Base-by-base conservation (phyloP, 164 flowering plant genomes). In the Euptelea pleiosperma region DNA sequence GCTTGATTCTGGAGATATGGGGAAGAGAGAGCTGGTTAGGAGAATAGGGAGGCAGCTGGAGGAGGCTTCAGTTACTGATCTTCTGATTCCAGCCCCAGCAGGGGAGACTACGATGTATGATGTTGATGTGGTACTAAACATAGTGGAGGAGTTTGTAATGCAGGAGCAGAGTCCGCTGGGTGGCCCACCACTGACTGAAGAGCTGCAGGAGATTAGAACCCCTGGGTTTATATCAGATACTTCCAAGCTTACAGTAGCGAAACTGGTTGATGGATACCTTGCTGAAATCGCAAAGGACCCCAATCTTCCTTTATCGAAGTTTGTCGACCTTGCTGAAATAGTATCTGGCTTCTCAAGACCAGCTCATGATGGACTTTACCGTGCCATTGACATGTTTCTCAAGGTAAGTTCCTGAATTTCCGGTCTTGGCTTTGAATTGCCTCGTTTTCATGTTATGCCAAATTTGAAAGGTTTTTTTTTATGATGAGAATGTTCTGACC, bases 381-480 rank as follows among this genome's bases (percentile, higher is more conserved):
- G 86, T 25, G 97, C 97, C 52, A 81, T 93, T 48, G 99, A 93
- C 77, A 86, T 70, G 70, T 90, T 73, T 66, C 84, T 93, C 46
- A 88, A 88, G 89, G 99, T 90, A 70, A 72, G 60, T 26, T 39
- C 18, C 40, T 28, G 31, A 7, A 19, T 22, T 55, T 35, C 14
- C 16, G 33, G 6, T 52, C 2, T 33, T 42, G 8, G 21, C 24
- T 16, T 18, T 42, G 25, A 16, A 41, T 8, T 19, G 3, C n/a
- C 6, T 31, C 9, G 11, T 8, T 8, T 10, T 21, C 7, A 7
- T 45, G 5, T 8, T 22, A 45, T 5, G 2, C 3, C 52, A 2
- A 4, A 25, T 3, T 25, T 8, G 9, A 1, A 19, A 8, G 14
- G 15, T 14, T 8, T 22, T 22, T 21, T n/a, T n/a, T n/a, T n/a